phyloP scores from a whole-genome alignment of 805 yeast genomes.

The Suhomyces xylopsoci region DNA sequence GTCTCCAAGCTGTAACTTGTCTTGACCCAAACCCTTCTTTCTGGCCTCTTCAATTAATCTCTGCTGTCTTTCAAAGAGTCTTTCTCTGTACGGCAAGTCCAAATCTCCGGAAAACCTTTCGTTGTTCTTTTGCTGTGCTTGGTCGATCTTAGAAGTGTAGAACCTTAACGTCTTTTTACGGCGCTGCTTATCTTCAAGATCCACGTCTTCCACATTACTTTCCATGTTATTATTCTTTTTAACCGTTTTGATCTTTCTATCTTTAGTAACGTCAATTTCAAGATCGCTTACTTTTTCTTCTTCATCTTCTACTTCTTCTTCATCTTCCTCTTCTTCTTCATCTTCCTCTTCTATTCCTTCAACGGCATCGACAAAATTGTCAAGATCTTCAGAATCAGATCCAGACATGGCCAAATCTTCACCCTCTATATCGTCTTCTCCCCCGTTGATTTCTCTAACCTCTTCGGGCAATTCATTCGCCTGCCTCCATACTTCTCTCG shows the following conservation, averaged over 20 bases:
- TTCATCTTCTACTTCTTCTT: slow-evolving; percentile 18
- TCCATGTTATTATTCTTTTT: slow-evolving; percentile 50
- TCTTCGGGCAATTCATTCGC: slow-evolving; percentile 53
- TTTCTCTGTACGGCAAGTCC: slow-evolving; percentile 88
- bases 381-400: slow-evolving; percentile 13
- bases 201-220: slow-evolving; percentile 68
- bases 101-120: slow-evolving; percentile 74
- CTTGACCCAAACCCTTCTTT: slow-evolving; percentile 59
- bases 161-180: slow-evolving; percentile 83
- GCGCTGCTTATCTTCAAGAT: slow-evolving; percentile 78
- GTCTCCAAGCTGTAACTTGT: slow-evolving; percentile 52
- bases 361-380: slow-evolving; percentile 17
- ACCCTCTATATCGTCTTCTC: slow-evolving; percentile 10
- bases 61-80: slow-evolving; percentile 86
- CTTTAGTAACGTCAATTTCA: slow-evolving; percentile 44
- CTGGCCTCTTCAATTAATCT: slow-evolving; percentile 85
- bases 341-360: slow-evolving; percentile 21
- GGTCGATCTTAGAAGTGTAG: slow-evolving; percentile 96
- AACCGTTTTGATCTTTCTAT: slow-evolving; percentile 46
- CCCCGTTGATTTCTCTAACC: slow-evolving; percentile 10
- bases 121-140: slow-evolving; percentile 61
- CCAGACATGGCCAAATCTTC: background rate
- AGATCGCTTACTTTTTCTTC: slow-evolving; percentile 40
- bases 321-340: slow-evolving; percentile 5
- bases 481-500: slow-evolving; percentile 88